A percentile compares a stretch with the other conserved stretches of the same genome.
Evolutionary conservation across 2,329 filamentous ascomycete genomes (phyloP).

Genomic region (Dothidotthia symphoricarpi): DNA sequence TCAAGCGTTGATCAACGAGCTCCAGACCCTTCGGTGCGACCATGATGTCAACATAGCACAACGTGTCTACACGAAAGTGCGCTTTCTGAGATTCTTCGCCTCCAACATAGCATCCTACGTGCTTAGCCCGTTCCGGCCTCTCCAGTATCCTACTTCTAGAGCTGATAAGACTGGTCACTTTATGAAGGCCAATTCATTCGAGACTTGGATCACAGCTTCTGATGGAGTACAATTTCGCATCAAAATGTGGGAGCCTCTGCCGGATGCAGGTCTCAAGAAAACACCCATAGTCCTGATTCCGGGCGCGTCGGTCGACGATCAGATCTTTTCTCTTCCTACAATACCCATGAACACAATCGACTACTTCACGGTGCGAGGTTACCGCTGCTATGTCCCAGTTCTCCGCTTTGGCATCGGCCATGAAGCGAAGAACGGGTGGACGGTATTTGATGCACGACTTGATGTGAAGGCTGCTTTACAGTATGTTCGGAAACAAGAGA

Average conservation of each 20-base stretch:
- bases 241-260: conserved; percentile 56
- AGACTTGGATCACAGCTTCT: conserved; percentile 45
- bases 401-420: conserved; percentile 58
- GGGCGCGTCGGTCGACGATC: conserved; percentile 62
- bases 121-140: too few relatives aligned
- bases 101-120: too few relatives aligned
- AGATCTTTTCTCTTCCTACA: conserved; percentile 62
- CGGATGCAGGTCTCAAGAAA: neutral
- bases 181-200: conserved; percentile 51
- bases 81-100: too few relatives aligned
- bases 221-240: conserved; percentile 56
- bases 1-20: too few relatives aligned
- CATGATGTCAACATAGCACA: too few relatives aligned
- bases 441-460: conserved; percentile 59
- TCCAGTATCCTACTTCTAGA: conserved; percentile 54
- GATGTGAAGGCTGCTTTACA: conserved; percentile 59
- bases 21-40: too few relatives aligned
- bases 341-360: conserved; percentile 64
- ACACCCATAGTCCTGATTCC: conserved; percentile 59
- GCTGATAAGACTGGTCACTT: conserved; percentile 47
- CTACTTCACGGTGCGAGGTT: conserved; percentile 61
- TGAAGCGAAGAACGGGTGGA: conserved; percentile 54
- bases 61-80: too few relatives aligned
- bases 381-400: conserved; percentile 59
- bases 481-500: conserved; percentile 47